Base-by-base conservation (phyloP, 768 basidiomycete genomes). In the Lactifluus subvellereus region DNA sequence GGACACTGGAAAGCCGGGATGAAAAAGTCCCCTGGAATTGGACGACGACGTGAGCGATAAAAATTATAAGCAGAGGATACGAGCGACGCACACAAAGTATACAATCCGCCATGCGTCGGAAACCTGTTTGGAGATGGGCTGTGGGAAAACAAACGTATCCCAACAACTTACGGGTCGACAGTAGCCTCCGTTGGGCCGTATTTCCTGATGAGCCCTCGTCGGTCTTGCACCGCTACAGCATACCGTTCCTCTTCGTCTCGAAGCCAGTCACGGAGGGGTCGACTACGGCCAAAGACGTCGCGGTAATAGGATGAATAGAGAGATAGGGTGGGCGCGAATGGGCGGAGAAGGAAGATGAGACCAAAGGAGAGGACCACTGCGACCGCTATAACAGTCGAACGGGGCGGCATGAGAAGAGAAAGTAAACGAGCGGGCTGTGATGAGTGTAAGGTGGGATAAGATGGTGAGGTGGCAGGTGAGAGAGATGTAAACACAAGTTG, bases 1-100 rank as follows among this genome's bases (percentile, higher is more conserved):
- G 82, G 81, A 54, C 82, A 82, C 47, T 71, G 76, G 65, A 76
- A 83, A 0, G 77, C 73, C 6, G 82, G 77, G 7, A 77, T 75
- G 71, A 81, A 83, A 68, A 83, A 83, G 65, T 83, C 82, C 82
- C 82, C 65, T 66, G 4, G 16, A 40, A 30, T 16, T 18, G 40
- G 5, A 20, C 6, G 40, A 8, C 14, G 8, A 11, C 20, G 6
- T 42, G 14, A 40, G 11, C 4, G 38, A 13, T 13, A 13, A 40
- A 40, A 40, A 37, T 13, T 5, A 14, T 2, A 11, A 22, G 13
- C 6, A 54, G 22, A 5, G 9, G 30, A 37, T 1, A 37, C 6
- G 35, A 10, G 13, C 22, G 27, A 56, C 57, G 53, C 11, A 64
- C 57, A 64, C 33, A 64, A 0, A 3, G 62, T 64, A 9, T 59